Conservation (phyloP, 495 filamentous ascomycete genomes). For the Xylaria flabelliformis region DNA sequence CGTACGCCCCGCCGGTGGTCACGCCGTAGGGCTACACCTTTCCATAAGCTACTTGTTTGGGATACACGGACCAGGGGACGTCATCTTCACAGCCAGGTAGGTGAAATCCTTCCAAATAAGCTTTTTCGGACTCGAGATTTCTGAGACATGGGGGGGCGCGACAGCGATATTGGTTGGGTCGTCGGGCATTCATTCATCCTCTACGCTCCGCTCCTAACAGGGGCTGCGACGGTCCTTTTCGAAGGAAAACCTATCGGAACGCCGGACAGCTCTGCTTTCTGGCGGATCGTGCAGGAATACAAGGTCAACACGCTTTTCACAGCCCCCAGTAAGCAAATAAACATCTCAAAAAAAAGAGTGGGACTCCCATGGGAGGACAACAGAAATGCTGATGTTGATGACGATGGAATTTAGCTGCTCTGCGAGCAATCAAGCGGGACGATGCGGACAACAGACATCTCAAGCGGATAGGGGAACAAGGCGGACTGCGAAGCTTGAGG, state of each 20-base stretch:
- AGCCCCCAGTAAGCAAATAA: conserved; percentile 66
- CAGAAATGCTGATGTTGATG: not conserved
- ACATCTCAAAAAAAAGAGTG: not conserved
- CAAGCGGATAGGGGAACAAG: conserved; percentile 62
- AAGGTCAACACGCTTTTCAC: conserved; percentile 84
- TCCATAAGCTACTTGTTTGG: conserved; percentile 81
- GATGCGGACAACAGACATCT: conserved; percentile 76
- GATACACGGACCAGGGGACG: conserved; percentile 79
- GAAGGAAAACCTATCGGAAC: conserved; percentile 94
- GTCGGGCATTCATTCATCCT: conserved; percentile 86
- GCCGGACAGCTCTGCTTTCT: conserved; percentile 84
- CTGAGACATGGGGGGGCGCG: conserved; percentile 25
- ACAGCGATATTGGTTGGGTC: conserved; percentile 82
- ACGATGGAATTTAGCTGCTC: conserved; percentile 53
- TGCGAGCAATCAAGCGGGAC: conserved; percentile 85
- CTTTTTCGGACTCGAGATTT: conserved; percentile 17
- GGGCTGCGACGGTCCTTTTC: conserved; percentile 85
- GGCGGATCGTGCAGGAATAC: conserved; percentile 84
- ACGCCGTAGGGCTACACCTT: conserved; percentile 83
- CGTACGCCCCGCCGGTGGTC: conserved; percentile 80
- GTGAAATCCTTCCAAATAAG: conserved; percentile 16
- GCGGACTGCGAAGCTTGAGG: conserved; percentile 69
- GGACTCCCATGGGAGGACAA: not conserved
- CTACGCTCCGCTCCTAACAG: conserved; percentile 78
- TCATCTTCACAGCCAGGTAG: conserved; percentile 75